A percentile compares a stretch with the other conserved stretches of the same genome.
phyloP scores from a whole-genome alignment of 495 filamentous ascomycete species.

The Tuber brumale region DNA sequence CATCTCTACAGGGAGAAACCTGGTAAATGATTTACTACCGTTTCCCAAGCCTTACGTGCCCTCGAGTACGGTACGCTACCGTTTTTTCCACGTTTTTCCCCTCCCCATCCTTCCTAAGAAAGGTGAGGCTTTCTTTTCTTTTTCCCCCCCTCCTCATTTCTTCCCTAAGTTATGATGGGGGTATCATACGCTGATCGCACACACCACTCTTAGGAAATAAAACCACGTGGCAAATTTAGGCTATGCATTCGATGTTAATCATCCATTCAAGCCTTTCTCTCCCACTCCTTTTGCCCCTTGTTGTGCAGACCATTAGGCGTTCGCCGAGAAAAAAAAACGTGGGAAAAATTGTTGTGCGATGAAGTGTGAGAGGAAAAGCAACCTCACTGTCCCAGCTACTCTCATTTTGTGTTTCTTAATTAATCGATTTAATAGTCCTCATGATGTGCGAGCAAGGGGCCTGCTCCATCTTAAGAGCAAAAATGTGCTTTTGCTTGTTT shows the following conservation, averaged over 20 bases:
- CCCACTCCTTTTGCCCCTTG: neutral
- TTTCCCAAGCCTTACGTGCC: neutral
- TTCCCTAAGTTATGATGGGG: neutral
- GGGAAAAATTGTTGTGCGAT: neutral
- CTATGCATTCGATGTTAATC: neutral
- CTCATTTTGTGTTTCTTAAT: neutral
- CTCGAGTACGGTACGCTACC: neutral
- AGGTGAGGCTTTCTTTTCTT: neutral
- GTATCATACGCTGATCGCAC: too few species aligned
- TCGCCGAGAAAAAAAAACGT: neutral
- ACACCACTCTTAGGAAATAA: neutral
- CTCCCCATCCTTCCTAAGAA: neutral
- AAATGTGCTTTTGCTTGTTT: neutral
- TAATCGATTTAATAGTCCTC: neutral
- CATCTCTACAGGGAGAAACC: neutral
- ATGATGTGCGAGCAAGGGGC: neutral
- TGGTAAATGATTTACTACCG: neutral
- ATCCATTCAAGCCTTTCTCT: neutral
- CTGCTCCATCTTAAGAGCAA: neutral
- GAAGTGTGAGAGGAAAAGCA: neutral
- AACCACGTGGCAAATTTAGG: neutral
- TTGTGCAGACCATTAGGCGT: neutral
- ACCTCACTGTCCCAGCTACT: neutral
- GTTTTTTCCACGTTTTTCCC: neutral
- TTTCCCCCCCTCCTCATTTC: neutral